Conservation (phyloP, 139 green algal genomes). For the Spirogloea muscicola region DNA sequence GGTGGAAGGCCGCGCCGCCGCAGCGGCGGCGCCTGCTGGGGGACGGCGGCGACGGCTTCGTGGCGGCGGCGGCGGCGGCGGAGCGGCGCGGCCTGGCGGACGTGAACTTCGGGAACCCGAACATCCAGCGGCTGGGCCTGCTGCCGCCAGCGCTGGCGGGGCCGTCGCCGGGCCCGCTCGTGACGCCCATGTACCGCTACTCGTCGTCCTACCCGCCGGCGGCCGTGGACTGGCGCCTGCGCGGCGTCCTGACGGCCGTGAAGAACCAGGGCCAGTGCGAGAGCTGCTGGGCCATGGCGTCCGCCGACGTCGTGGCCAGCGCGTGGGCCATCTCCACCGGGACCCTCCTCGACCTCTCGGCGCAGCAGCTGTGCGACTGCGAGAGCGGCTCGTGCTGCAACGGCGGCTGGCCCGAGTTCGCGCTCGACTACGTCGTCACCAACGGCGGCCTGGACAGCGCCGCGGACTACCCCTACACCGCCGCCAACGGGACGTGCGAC, state of each 20-base stretch:
- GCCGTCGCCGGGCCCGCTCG: no score
- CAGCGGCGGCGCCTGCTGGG: no score
- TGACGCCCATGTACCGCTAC: no score
- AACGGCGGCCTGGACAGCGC: conserved; percentile 89
- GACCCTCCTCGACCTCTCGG: neutral
- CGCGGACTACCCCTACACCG: conserved; percentile 80
- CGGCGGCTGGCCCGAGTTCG: conserved; percentile 92
- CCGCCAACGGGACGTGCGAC: conserved; percentile 27
- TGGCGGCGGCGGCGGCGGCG: no score
- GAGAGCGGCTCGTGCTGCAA: conserved; percentile 60
- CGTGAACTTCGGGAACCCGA: no score
- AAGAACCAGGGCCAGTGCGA: conserved; percentile 91
- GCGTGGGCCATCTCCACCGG: conserved; percentile 79
- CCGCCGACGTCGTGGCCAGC: conserved; percentile 84
- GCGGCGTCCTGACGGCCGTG: conserved; percentile 70
- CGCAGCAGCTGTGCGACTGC: conserved; percentile 41
- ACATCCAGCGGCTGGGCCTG: no score
- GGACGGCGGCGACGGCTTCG: no score
- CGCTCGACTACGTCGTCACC: conserved; percentile 78
- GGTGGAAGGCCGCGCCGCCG: no score
- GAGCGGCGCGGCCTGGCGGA: no score
- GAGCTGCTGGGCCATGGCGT: conserved; percentile 89
- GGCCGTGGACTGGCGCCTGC: conserved; percentile 72
- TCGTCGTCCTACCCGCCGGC: no score
- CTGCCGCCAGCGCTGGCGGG: no score